Percentiles rank a stretch among this genome's conserved stretches.
Conservation (phyloP, 768 basidiomycete species). For the Holtermanniella nyarrowii region DNA sequence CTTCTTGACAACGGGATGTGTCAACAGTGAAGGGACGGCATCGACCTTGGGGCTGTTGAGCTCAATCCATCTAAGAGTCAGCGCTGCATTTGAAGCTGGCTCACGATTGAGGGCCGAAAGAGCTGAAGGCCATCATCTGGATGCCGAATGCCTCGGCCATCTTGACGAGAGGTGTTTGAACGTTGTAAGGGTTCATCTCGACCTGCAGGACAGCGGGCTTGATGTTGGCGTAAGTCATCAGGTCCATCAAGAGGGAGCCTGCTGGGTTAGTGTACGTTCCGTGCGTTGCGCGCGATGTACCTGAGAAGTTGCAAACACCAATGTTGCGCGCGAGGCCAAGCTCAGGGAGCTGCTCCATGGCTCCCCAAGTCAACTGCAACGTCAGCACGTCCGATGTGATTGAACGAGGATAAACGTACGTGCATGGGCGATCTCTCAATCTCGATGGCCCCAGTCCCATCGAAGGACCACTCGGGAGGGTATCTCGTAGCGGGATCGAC, state of each 20-base stretch:
- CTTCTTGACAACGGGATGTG: constrained; percentile 8
- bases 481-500: constrained; percentile 58
- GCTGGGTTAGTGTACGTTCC: too few relatives aligned
- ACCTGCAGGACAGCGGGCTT: constrained; percentile 53
- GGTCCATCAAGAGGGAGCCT: constrained; percentile 66
- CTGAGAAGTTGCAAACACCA: constrained; percentile 70
- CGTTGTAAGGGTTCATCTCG: constrained; percentile 48
- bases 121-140: constrained; percentile 19
- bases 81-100: too few relatives aligned
- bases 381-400: too few relatives aligned
- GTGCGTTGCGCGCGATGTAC: too few relatives aligned
- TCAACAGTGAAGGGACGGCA: constrained; percentile 7
- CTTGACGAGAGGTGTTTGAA: constrained; percentile 9
- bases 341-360: constrained; percentile 69
- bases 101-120: constrained; percentile 17
- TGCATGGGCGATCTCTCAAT: constrained; percentile 46
- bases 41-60: constrained; percentile 7
- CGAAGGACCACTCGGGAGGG: constrained; percentile 72
- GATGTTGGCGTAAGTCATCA: constrained; percentile 65
- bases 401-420: too few relatives aligned
- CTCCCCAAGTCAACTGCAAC: constrained; percentile 80
- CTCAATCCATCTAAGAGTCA: constrained; percentile 10
- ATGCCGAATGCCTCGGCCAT: constrained; percentile 19
- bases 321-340: constrained; percentile 64
- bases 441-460: constrained; percentile 54